phyloP scores from a whole-genome alignment of 2,329 filamentous ascomycete species.

The Knufia fluminis region DNA sequence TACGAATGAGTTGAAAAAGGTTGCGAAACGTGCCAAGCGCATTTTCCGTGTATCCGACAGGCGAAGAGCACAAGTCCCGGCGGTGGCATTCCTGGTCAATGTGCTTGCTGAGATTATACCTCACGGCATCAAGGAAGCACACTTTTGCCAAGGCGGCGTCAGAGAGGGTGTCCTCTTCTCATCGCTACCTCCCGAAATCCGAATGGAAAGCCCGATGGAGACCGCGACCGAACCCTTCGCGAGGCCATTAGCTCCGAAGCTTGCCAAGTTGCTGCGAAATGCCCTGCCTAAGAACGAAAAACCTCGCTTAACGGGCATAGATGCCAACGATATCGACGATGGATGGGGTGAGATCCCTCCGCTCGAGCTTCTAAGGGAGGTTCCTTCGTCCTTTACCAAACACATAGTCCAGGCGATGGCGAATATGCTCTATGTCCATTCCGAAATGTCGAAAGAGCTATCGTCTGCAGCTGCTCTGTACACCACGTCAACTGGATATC shows the following conservation, averaged over 20 bases:
- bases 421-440: constrained; percentile 50
- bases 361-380: background rate
- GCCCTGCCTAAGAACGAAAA: constrained; percentile 33
- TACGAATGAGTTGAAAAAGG: constrained; percentile 69
- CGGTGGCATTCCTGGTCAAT: constrained; percentile 68
- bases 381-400: constrained; percentile 8
- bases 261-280: constrained; percentile 41
- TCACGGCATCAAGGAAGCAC: constrained; percentile 57
- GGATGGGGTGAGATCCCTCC: constrained; percentile 6
- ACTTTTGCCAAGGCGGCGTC: constrained; percentile 81
- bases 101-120: constrained; percentile 64
- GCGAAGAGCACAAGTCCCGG: constrained; percentile 69
- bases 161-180: constrained; percentile 68
- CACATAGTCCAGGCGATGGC: constrained; percentile 48
- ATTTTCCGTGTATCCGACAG: constrained; percentile 70
- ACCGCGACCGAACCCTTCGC: constrained; percentile 50
- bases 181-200: constrained; percentile 46
- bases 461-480: constrained; percentile 62
- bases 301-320: background rate
- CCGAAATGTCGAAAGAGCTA: constrained; percentile 43
- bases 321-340: constrained; percentile 1
- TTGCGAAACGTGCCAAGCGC: constrained; percentile 63
- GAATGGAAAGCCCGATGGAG: constrained; percentile 59
- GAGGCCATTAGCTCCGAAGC: constrained; percentile 34
- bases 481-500: constrained; percentile 57